phyloP scores from a whole-genome alignment of 805 yeast species.

The Spathaspora girioi region DNA sequence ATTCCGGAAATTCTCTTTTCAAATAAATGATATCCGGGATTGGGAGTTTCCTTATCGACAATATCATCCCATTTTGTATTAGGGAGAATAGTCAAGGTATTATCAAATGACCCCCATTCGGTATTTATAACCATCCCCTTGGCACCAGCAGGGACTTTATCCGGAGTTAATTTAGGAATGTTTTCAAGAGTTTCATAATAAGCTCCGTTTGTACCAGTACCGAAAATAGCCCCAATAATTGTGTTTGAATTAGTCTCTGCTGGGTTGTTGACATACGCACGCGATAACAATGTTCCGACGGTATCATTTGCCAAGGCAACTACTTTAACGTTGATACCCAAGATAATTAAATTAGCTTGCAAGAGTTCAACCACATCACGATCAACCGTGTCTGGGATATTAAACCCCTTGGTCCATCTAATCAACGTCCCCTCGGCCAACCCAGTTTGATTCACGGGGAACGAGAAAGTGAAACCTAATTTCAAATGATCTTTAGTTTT shows the following conservation, averaged over 20 bases:
- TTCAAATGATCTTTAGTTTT: constrained; percentile 39
- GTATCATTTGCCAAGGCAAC: constrained; percentile 95
- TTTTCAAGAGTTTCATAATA: constrained; percentile 74
- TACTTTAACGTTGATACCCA: constrained; percentile 61
- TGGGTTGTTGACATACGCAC: constrained; percentile 72
- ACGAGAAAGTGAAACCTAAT: constrained; percentile 90
- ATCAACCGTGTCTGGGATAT: constrained; percentile 80
- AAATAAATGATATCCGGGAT: constrained; percentile 85
- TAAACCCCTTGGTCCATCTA: constrained; percentile 96
- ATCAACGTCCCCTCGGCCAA: constrained; percentile 75
- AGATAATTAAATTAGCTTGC: constrained; percentile 63
- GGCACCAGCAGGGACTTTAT: constrained; percentile 39
- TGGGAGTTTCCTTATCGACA: constrained; percentile 72
- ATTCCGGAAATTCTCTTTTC: constrained; percentile 91
- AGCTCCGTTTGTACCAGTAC: constrained; percentile 98
- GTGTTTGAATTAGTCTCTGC: constrained; percentile 68
- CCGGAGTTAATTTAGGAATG: constrained; percentile 64
- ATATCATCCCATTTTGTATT: constrained; percentile 69
- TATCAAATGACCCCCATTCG: constrained; percentile 98
- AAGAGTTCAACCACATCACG: constrained; percentile 73
- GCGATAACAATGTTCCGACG: constrained; percentile 86
- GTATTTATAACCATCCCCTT: constrained; percentile 86
- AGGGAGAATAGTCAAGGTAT: constrained; percentile 71
- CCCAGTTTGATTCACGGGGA: constrained; percentile 87
- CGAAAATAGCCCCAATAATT: constrained; percentile 85